Conservation (phyloP, 2,329 filamentous ascomycete species). For the Penicillium decumbens region DNA sequence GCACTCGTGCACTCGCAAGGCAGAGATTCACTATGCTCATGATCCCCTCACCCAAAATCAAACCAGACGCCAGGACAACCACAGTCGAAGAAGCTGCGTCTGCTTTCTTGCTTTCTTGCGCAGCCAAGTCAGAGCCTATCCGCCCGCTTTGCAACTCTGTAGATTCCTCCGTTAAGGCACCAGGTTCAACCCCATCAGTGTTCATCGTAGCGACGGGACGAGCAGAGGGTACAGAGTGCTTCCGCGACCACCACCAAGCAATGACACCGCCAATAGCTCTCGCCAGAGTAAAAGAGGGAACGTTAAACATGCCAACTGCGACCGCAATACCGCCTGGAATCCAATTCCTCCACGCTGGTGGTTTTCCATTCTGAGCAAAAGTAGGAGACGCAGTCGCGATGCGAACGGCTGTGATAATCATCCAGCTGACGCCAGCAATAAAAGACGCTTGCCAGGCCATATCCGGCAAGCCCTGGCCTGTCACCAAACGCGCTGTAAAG, state of each 20-base stretch:
- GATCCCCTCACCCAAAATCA: constrained; percentile 89
- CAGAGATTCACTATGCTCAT: constrained; percentile 85
- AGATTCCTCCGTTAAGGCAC: background rate
- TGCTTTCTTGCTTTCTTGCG: constrained; percentile 38
- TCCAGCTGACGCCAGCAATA: constrained; percentile 70
- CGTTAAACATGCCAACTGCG: constrained; percentile 97
- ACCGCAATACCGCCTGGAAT: constrained; percentile 85
- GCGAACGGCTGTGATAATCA: constrained; percentile 63
- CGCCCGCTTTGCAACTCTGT: constrained; percentile 1
- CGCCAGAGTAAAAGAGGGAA: constrained; percentile 89
- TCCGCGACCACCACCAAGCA: constrained; percentile 71
- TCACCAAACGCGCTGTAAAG: constrained; percentile 89
- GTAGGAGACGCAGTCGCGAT: constrained; percentile 48
- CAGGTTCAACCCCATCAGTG: background rate
- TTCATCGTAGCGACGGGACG: background rate
- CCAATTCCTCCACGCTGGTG: constrained; percentile 62
- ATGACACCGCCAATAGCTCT: constrained; percentile 73
- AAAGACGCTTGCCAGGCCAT: constrained; percentile 78
- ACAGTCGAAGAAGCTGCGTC: constrained; percentile 56
- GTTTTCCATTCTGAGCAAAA: constrained; percentile 28
- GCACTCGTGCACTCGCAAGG: constrained; percentile 70
- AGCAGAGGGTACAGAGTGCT: constrained; percentile 21
- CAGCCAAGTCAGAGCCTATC: constrained; percentile 27
- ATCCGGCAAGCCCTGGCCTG: constrained; percentile 76
- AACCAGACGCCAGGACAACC: constrained; percentile 81